Percentiles rank a stretch among this genome's conserved stretches.
phyloP scores from a whole-genome alignment of 164 flowering plant genomes.

The Cinnamomum micranthum region DNA sequence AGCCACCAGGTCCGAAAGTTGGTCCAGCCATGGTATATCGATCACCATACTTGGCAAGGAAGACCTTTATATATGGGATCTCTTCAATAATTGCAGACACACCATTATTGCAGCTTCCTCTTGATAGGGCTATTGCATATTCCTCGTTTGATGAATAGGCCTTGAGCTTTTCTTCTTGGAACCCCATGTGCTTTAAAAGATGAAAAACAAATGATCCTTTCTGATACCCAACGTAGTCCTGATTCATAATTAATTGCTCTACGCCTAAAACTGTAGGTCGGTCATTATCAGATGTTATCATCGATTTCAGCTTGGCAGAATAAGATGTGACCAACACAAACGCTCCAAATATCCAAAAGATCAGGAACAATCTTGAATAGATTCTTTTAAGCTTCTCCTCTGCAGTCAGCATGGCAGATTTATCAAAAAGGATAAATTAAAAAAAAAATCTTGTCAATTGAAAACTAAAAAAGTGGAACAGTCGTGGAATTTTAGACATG shows the following conservation, averaged over 20 bases:
- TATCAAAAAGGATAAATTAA: no score
- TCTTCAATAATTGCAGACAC: constrained; percentile 1
- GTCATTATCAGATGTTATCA: constrained; percentile 11
- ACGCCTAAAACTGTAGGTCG: not conserved
- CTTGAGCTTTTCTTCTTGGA: constrained; percentile 26
- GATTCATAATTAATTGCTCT: constrained; percentile 3
- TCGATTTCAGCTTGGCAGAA: constrained; percentile 8
- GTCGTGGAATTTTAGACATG: no score
- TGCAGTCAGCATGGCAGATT: not conserved
- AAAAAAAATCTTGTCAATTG: no score
- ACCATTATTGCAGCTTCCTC: not conserved
- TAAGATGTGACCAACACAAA: constrained; percentile 2
- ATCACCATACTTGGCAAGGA: not conserved
- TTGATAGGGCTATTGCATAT: constrained; percentile 14
- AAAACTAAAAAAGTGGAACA: not conserved
- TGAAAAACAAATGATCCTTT: constrained; percentile 7
- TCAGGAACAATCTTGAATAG: constrained; percentile 1
- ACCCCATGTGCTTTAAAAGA: constrained; percentile 20
- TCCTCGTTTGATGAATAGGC: constrained; percentile 13
- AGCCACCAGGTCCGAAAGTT: not conserved
- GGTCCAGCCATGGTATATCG: not conserved
- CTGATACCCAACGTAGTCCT: constrained; percentile 10
- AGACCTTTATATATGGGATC: constrained; percentile 1
- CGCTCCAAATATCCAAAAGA: constrained; percentile 5
- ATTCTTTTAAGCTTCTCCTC: constrained; percentile 7